These are phyloP conservation scores for Apiotrichum veenhuisii DNA, from an alignment of 1,284 basidiomycete species.

Conservation along the genomic window DNA sequence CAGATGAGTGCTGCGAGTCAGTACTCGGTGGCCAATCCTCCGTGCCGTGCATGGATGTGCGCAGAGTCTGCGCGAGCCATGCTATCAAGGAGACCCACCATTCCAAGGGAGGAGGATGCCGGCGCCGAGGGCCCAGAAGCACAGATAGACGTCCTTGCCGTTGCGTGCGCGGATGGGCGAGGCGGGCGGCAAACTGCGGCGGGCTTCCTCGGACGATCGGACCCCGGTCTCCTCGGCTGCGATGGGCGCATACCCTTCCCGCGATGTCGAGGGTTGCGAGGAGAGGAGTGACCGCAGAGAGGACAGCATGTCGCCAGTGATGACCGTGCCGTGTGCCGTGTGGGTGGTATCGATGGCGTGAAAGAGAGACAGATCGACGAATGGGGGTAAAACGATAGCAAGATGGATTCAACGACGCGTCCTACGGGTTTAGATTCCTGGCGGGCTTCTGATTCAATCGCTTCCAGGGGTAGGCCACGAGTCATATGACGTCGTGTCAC, in stretches of 20 bases:
- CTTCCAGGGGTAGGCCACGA: too few relatives aligned
- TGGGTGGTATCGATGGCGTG: not conserved
- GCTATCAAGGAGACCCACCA: constrained; percentile 32
- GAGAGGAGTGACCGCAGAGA: not conserved
- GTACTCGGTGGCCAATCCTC: not conserved
- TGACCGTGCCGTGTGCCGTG: too few relatives aligned
- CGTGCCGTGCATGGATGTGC: not conserved
- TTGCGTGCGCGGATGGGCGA: not conserved
- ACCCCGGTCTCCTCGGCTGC: not conserved
- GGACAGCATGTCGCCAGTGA: not conserved
- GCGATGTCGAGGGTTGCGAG: not conserved
- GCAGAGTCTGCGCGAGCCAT: not conserved
- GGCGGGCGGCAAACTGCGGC: not conserved
- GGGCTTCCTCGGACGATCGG: not conserved
- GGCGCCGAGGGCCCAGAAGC: constrained; percentile 48
- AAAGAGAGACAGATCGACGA: not conserved
- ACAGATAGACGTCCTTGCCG: constrained; percentile 27
- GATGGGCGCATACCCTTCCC: constrained; percentile 4
- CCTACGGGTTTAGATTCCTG: too few relatives aligned
- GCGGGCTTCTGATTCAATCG: too few relatives aligned
- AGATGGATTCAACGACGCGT: too few relatives aligned
- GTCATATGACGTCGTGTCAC: too few relatives aligned
- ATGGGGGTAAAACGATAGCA: too few relatives aligned
- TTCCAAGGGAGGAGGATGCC: constrained; percentile 48
- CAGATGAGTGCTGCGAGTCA: constrained; percentile 41